phyloP scores from a whole-genome alignment of 805 yeast species.

The Monosporozyma unispora region DNA sequence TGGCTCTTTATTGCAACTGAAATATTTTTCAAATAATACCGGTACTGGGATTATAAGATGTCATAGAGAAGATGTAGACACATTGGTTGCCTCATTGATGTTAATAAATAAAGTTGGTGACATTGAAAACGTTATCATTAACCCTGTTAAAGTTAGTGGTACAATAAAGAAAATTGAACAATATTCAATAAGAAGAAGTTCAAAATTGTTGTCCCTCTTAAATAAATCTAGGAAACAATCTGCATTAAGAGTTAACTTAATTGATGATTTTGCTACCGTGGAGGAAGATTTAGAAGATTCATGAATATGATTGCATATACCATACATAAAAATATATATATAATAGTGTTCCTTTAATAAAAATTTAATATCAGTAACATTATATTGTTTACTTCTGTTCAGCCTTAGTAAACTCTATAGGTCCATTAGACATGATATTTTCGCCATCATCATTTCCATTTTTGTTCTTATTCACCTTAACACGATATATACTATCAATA shows the following conservation, averaged over 20 bases:
- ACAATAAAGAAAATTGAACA: slow-evolving; percentile 80
- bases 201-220: slow-evolving; percentile 13
- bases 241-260: background rate
- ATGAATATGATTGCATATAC: slow-evolving; percentile 1
- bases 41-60: slow-evolving; percentile 80
- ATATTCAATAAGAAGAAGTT: slow-evolving; percentile 44
- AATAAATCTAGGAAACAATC: slow-evolving; percentile 4
- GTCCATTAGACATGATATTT: slow-evolving; percentile 27
- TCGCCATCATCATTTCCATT: slow-evolving; percentile 12
- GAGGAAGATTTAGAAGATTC: slow-evolving; percentile 13
- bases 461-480: background rate
- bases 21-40: slow-evolving; percentile 74
- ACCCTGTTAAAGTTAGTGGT: slow-evolving; percentile 69
- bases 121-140: slow-evolving; percentile 39
- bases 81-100: slow-evolving; percentile 59
- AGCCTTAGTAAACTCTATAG: slow-evolving; percentile 40
- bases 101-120: slow-evolving; percentile 45
- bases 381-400: slow-evolving; percentile 4
- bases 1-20: slow-evolving; percentile 51
- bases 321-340: too few relatives aligned
- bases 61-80: slow-evolving; percentile 51
- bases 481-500: slow-evolving; percentile 40
- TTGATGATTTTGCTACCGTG: slow-evolving; percentile 11
- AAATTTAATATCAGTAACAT: too few relatives aligned
- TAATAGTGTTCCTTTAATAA: too few relatives aligned